Conservation (phyloP, 805 yeast species). For the Saturnispora besseyi region DNA sequence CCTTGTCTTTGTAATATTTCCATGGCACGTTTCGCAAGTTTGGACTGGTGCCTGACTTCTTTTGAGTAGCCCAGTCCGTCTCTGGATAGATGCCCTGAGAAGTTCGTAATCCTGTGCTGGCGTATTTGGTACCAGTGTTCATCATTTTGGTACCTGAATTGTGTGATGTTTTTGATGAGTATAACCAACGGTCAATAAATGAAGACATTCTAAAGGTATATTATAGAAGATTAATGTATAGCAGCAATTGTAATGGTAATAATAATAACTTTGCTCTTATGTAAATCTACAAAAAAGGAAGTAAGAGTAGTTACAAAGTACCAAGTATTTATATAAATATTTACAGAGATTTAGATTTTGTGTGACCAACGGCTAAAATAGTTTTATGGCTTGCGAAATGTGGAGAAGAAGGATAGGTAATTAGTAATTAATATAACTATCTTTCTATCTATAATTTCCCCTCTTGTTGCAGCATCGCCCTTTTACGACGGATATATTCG, state of each 20-base stretch:
- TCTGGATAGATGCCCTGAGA: constrained; percentile 20
- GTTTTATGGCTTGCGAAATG: no score
- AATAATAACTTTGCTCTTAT: no score
- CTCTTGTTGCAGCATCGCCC: constrained; percentile 1
- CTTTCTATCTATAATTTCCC: neutral
- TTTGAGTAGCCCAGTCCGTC: constrained; percentile 4
- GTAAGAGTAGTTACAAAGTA: neutral
- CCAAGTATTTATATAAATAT: neutral
- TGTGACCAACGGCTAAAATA: no score
- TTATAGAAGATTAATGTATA: neutral
- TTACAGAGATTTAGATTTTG: neutral
- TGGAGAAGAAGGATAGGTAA: neutral
- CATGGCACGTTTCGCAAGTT: constrained; percentile 26
- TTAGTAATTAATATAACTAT: no score
- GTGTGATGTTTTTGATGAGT: constrained; percentile 17
- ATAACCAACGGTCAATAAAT: constrained; percentile 30
- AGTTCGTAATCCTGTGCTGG: constrained; percentile 13
- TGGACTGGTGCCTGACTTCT: constrained; percentile 16
- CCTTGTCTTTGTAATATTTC: constrained; percentile 17
- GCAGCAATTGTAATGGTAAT: neutral
- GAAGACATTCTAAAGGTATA: constrained; percentile 19
- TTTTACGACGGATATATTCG: constrained; percentile 48
- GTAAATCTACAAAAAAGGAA: no score
- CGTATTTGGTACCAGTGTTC: constrained; percentile 22
- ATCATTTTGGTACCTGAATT: constrained; percentile 13